phyloP scores from a whole-genome alignment of 352 stramenopile genomes.

The Phytopythium montanum region DNA sequence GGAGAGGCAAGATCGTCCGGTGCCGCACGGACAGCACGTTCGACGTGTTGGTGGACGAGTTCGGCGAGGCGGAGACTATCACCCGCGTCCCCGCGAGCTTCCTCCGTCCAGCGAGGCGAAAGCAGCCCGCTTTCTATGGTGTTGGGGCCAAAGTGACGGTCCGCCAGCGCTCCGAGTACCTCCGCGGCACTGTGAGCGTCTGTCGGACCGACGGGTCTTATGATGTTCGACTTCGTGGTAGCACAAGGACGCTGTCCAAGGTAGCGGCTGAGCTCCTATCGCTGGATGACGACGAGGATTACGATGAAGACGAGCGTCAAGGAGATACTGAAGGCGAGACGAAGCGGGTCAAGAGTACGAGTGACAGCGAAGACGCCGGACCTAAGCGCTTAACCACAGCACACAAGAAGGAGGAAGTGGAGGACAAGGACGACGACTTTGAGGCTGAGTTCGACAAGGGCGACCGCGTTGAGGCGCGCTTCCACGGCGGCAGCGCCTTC shows the following conservation, averaged over 20 bases:
- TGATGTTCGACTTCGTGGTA: slow-evolving; percentile 33
- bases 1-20: slow-evolving; percentile 41
- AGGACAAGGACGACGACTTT: slow-evolving; percentile 26
- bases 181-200: slow-evolving; percentile 34
- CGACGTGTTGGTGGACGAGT: slow-evolving; percentile 54
- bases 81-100: slow-evolving; percentile 27
- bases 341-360: not conserved
- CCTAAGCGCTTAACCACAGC: not conserved
- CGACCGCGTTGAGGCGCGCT: slow-evolving; percentile 60
- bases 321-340: slow-evolving; percentile 1
- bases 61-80: slow-evolving; percentile 36
- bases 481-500: slow-evolving; percentile 42
- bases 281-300: slow-evolving; percentile 35
- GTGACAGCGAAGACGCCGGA: slow-evolving; percentile 15
- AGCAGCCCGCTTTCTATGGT: slow-evolving; percentile 29
- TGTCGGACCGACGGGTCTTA: slow-evolving; percentile 51
- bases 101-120: slow-evolving; percentile 13
- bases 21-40: slow-evolving; percentile 60
- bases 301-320: slow-evolving; percentile 16
- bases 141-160: slow-evolving; percentile 45
- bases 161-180: slow-evolving; percentile 48
- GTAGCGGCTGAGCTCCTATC: slow-evolving; percentile 42
- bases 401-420: slow-evolving; percentile 10
- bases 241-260: slow-evolving; percentile 24
- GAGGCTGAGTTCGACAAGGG: slow-evolving; percentile 51